Conservation (phyloP, 805 yeast species). For the Wickerhamomyces rabaulensis region DNA sequence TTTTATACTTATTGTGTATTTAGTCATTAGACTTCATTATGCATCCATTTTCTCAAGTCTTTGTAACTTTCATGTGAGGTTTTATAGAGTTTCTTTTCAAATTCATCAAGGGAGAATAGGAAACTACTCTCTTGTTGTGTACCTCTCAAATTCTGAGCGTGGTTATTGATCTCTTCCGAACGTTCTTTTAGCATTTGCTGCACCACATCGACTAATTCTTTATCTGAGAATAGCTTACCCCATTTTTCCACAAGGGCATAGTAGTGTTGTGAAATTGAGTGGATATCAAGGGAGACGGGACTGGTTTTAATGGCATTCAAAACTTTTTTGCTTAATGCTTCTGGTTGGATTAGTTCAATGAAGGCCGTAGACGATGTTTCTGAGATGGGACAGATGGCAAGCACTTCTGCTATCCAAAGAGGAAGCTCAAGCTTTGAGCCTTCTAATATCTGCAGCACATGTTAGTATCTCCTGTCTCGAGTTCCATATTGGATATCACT, state of each 20-base stretch:
- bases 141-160: conserved; percentile 37
- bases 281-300: conserved; percentile 60
- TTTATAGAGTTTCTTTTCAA: conserved; percentile 58
- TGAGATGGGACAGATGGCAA: conserved; percentile 42
- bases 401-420: conserved; percentile 78
- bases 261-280: conserved; percentile 59
- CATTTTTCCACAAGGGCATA: conserved; percentile 71
- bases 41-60: conserved; percentile 39
- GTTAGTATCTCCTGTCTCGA: not conserved
- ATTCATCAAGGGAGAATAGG: conserved; percentile 65
- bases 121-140: conserved; percentile 48
- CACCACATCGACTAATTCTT: conserved; percentile 48
- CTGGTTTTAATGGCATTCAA: conserved; percentile 79
- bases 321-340: conserved; percentile 56
- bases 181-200: conserved; percentile 53
- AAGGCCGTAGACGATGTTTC: conserved; percentile 36
- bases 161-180: conserved; percentile 66
- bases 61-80: conserved; percentile 45
- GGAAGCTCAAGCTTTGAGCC: conserved; percentile 75
- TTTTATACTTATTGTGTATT: not conserved
- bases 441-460: conserved; percentile 34
- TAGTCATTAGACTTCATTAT: conserved; percentile 12
- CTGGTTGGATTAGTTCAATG: conserved; percentile 67
- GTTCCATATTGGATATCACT: not conserved
- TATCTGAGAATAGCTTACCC: conserved; percentile 67